These are phyloP conservation scores for Lichtheimia hyalospora DNA, from an alignment of 371 early-diverging fungal species.

Conservation along the genomic window DNA sequence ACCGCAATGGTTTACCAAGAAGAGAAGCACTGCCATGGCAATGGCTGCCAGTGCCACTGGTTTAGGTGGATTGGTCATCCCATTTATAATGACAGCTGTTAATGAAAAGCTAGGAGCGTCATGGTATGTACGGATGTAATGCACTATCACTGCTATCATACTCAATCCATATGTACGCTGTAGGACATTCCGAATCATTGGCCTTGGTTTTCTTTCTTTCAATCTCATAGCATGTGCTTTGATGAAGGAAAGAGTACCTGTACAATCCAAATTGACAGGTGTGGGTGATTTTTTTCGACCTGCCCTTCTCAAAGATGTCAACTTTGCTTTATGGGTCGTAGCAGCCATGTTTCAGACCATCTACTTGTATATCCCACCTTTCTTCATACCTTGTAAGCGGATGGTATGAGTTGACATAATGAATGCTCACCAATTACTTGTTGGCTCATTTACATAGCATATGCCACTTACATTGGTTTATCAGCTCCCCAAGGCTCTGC, in stretches of 20 bases:
- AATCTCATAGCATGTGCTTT: background rate
- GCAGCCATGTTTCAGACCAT: constrained; percentile 29
- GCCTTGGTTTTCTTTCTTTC: background rate
- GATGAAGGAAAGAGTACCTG: background rate
- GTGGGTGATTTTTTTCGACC: constrained; percentile 30
- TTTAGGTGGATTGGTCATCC: constrained; percentile 6
- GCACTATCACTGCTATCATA: background rate
- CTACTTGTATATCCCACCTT: constrained; percentile 32
- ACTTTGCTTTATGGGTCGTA: constrained; percentile 33
- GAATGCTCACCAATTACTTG: background rate
- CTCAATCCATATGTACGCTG: background rate
- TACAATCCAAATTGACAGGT: constrained; percentile 3
- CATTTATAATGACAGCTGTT: constrained; percentile 5
- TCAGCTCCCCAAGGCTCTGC: constrained; percentile 28
- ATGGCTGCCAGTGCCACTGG: constrained; percentile 3
- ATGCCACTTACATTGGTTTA: constrained; percentile 33
- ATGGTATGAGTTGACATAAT: background rate
- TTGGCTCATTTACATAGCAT: constrained; percentile 9
- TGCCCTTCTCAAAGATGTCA: constrained; percentile 26
- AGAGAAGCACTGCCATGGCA: background rate
- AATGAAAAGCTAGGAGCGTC: constrained; percentile 2
- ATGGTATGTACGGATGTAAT: background rate
- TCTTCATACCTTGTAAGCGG: constrained; percentile 33
- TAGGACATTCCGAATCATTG: constrained; percentile 5
- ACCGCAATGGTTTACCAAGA: constrained; percentile 10